Percentiles rank a stretch among this genome's conserved stretches.
These are phyloP conservation scores for Chlorella vulgaris DNA, from an alignment of 139 green algal genomes.

Conservation along the genomic window DNA sequence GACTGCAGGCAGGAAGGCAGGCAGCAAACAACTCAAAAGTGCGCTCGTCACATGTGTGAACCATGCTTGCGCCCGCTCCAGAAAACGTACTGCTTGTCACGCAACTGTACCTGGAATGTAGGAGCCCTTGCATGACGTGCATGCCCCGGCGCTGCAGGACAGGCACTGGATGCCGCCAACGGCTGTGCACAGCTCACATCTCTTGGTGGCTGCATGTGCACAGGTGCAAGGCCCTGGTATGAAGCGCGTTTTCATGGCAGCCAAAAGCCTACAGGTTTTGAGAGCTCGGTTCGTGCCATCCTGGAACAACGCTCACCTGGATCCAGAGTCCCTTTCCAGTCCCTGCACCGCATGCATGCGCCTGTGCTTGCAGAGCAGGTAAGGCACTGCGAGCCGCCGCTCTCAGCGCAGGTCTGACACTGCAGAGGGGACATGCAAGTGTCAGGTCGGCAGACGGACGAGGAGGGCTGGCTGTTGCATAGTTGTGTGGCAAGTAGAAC, in stretches of 20 bases:
- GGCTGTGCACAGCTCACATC: neutral
- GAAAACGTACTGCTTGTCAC: neutral
- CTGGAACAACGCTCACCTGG: neutral
- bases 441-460: neutral
- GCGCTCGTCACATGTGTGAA: too few species aligned
- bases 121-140: neutral
- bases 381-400: neutral
- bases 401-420: neutral
- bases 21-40: too few species aligned
- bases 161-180: neutral
- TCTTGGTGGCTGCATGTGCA: neutral
- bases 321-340: neutral
- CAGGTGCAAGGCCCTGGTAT: too few species aligned
- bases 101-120: too few species aligned
- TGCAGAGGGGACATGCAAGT: neutral
- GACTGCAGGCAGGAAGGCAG: neutral
- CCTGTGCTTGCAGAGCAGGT: neutral
- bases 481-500: too few species aligned
- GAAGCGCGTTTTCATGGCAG: too few species aligned
- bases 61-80: neutral
- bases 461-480: too few species aligned
- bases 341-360: neutral
- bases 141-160: neutral
- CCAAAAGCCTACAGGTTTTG: neutral
- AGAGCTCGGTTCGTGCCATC: too few species aligned